Conservation (phyloP, 2,329 filamentous ascomycete species). For the Harringtonia lauricola region DNA sequence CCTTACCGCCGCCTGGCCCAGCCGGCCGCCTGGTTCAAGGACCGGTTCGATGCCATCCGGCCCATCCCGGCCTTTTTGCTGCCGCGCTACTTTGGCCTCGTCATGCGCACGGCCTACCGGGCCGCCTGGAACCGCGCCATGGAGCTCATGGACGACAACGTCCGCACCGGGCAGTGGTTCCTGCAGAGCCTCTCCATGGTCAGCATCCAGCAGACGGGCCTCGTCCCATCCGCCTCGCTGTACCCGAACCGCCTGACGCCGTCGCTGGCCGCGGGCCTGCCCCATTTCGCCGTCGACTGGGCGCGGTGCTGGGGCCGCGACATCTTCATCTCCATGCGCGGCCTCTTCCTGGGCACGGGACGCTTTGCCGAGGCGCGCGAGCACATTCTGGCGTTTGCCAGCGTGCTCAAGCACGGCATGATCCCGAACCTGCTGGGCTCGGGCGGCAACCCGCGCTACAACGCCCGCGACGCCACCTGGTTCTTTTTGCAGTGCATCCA, state of each 20-base stretch:
- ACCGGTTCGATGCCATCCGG: constrained; percentile 78
- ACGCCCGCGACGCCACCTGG: constrained; percentile 93
- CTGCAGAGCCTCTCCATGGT: constrained; percentile 82
- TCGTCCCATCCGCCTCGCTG: constrained; percentile 80
- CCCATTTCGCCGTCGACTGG: constrained; percentile 91
- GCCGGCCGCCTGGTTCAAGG: constrained; percentile 67
- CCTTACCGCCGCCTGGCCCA: constrained; percentile 52
- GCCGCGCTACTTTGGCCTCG: constrained; percentile 85
- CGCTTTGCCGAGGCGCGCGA: constrained; percentile 82
- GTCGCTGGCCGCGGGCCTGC: constrained; percentile 81
- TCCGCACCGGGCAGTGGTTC: constrained; percentile 78
- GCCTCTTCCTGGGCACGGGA: constrained; percentile 82
- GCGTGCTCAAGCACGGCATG: constrained; percentile 96
- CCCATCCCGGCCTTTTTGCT: constrained; percentile 79
- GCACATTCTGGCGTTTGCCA: constrained; percentile 90
- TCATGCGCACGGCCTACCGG: constrained; percentile 77
- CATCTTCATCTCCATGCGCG: constrained; percentile 90
- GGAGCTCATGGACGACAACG: constrained; percentile 65
- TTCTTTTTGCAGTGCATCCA: constrained; percentile 96
- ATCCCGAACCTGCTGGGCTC: constrained; percentile 88
- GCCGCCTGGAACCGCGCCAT: constrained; percentile 71
- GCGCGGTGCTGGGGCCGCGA: constrained; percentile 95
- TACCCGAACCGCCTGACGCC: constrained; percentile 79
- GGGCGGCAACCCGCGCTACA: constrained; percentile 81
- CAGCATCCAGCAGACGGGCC: constrained; percentile 80